Conservation (phyloP, 2,329 filamentous ascomycete genomes). For the Aureobasidium namibiae region DNA sequence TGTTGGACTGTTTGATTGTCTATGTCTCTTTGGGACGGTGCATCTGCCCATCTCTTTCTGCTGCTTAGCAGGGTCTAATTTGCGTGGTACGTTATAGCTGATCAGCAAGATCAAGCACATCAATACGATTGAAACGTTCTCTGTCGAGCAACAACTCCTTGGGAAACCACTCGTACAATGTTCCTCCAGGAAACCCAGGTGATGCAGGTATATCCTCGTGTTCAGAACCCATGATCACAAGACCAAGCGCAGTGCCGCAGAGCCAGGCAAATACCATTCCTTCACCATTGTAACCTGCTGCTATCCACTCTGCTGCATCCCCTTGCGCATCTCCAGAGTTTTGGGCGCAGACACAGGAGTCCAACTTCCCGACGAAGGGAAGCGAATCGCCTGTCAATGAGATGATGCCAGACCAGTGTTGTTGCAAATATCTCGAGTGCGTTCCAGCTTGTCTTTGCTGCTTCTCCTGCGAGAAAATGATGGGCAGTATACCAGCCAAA, state of each 20-base stretch:
- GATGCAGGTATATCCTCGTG: background rate
- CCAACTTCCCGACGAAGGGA: background rate
- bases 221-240: background rate
- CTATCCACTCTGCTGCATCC: background rate
- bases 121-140: background rate
- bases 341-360: background rate
- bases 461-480: background rate
- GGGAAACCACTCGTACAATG: background rate
- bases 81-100: no score
- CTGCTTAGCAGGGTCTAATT: no score
- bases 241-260: background rate
- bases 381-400: background rate
- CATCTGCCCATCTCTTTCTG: no score
- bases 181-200: background rate
- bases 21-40: no score
- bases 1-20: no score
- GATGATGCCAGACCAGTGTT: background rate
- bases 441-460: background rate
- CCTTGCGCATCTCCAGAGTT: background rate
- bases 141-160: background rate
- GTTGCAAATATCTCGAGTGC: background rate
- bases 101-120: background rate
- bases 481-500: background rate
- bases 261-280: background rate
- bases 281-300: slow-evolving; percentile 1